These are phyloP conservation scores for Linnemannia hyalina DNA, from an alignment of 192 early-diverging fungal species.

Conservation along the genomic window DNA sequence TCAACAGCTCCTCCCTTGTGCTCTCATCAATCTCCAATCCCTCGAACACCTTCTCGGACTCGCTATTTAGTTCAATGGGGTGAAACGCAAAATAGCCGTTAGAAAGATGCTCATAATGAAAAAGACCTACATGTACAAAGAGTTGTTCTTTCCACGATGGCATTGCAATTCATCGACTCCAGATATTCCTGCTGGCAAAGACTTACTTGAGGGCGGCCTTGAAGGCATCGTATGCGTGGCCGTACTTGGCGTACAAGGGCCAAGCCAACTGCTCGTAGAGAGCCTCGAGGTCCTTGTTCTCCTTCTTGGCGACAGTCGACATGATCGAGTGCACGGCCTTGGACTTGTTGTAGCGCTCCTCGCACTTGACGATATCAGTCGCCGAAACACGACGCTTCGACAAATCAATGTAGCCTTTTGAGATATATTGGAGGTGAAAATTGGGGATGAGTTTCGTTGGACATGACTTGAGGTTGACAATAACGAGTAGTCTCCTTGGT, in stretches of 20 bases:
- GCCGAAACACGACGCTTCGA: slow-evolving; percentile 93
- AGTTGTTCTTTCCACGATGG: neutral
- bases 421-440: neutral
- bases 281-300: slow-evolving; percentile 83
- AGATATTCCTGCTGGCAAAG: neutral
- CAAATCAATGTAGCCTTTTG: slow-evolving; percentile 94
- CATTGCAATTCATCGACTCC: neutral
- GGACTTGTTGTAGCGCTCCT: slow-evolving; percentile 95
- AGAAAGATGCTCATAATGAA: slow-evolving; percentile 64
- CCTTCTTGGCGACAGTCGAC: slow-evolving; percentile 90
- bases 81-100: neutral
- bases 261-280: slow-evolving; percentile 90
- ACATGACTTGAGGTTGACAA: too few species aligned
- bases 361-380: slow-evolving; percentile 91
- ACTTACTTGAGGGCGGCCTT: slow-evolving; percentile 89
- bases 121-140: neutral
- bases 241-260: slow-evolving; percentile 96
- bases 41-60: slow-evolving; percentile 89
- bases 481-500: neutral
- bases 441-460: neutral
- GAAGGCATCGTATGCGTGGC: slow-evolving; percentile 98
- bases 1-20: slow-evolving; percentile 80
- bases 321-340: slow-evolving; percentile 91
- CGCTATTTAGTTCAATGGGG: slow-evolving; percentile 56
- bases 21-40: slow-evolving; percentile 75